phyloP scores from a whole-genome alignment of 441 rosid species.

The Brassica hybrid region DNA sequence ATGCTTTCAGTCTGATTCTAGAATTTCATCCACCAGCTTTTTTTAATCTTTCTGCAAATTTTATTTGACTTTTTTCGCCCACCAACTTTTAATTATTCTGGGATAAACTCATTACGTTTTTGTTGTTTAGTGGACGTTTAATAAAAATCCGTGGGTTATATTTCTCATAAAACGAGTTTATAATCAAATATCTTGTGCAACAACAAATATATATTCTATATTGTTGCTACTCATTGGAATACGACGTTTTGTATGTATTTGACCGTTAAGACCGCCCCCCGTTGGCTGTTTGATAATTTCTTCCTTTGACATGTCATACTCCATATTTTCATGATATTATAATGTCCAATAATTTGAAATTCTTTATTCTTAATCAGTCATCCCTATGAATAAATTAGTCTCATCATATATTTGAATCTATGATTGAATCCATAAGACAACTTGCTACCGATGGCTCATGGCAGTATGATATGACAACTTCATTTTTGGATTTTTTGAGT shows the following conservation, averaged over 20 bases:
- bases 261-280: constrained; percentile 37
- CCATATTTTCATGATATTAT: not conserved
- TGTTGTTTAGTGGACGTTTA: not conserved
- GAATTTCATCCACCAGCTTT: constrained; percentile 10
- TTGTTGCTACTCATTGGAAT: not conserved
- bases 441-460: not conserved
- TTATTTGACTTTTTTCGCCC: constrained; percentile 11
- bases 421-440: constrained; percentile 12
- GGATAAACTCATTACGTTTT: not conserved
- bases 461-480: constrained; percentile 31
- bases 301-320: not conserved
- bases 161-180: not conserved
- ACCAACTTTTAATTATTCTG: constrained; percentile 5
- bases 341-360: constrained; percentile 29
- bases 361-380: constrained; percentile 25
- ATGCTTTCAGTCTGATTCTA: constrained; percentile 2
- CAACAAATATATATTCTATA: not conserved
- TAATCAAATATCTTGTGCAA: constrained; percentile 8
- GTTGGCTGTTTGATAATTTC: constrained; percentile 30
- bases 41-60: not conserved
- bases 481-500: not conserved
- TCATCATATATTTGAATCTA: constrained; percentile 14
- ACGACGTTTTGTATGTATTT: constrained; percentile 36
- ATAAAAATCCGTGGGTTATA: not conserved
- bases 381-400: constrained; percentile 28